Evolutionary conservation across 2,329 filamentous ascomycete genomes (phyloP).

Genomic region (Beauveria medogensis): DNA sequence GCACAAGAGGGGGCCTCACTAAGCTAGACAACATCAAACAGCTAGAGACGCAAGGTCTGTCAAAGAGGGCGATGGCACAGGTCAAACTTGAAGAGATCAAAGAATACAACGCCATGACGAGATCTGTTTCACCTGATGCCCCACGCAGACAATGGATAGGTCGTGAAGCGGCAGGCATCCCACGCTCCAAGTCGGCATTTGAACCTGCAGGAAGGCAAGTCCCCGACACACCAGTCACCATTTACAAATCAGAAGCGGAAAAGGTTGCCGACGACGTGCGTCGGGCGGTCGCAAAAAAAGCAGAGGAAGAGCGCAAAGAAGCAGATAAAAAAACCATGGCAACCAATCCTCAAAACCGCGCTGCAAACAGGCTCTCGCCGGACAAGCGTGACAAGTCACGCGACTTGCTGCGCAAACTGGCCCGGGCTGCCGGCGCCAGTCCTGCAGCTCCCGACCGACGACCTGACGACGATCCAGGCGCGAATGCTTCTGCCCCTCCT

Average conservation of each 20-base stretch:
- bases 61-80: slow-evolving; percentile 39
- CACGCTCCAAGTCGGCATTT: slow-evolving; percentile 19
- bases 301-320: slow-evolving; percentile 4
- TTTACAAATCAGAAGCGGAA: slow-evolving; percentile 23
- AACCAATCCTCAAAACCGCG: background rate
- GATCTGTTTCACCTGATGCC: slow-evolving; percentile 36
- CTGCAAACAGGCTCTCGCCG: slow-evolving; percentile 14
- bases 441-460: slow-evolving; percentile 26
- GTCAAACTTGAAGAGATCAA: slow-evolving; percentile 45
- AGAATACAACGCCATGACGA: slow-evolving; percentile 38
- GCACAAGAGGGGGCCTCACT: slow-evolving; percentile 27
- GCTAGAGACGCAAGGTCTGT: slow-evolving; percentile 35
- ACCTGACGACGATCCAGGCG: background rate
- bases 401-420: slow-evolving; percentile 42
- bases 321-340: background rate
- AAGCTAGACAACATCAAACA: slow-evolving; percentile 42
- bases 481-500: background rate
- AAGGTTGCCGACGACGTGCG: slow-evolving; percentile 2
- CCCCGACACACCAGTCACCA: slow-evolving; percentile 32
- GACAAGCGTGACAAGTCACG: slow-evolving; percentile 32
- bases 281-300: background rate
- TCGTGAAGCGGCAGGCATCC: slow-evolving; percentile 10
- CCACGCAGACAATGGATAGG: background rate
- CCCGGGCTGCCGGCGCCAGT: slow-evolving; percentile 39
- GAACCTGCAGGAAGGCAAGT: slow-evolving; percentile 25